Evolutionary conservation across 305 asterid species (phyloP).

Genomic region (Plantago lanceolata): DNA sequence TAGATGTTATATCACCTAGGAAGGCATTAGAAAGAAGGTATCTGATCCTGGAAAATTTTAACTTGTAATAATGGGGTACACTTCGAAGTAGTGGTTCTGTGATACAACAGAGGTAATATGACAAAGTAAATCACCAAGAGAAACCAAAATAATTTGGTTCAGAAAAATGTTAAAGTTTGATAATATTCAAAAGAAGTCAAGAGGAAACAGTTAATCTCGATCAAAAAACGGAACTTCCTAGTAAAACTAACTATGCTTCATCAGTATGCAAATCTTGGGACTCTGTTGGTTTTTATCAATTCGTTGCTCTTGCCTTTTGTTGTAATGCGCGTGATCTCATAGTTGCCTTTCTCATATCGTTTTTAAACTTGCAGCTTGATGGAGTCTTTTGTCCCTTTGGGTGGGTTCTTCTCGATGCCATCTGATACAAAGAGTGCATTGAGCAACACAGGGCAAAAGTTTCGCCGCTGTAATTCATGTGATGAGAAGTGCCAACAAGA

Average conservation of each 20-base stretch:
- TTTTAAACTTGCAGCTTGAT: slow-evolving; percentile 60
- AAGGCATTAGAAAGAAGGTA: slow-evolving; percentile 2
- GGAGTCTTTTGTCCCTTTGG: slow-evolving; percentile 96
- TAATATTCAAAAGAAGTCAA: too few species aligned
- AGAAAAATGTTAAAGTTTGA: neutral
- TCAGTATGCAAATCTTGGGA: neutral
- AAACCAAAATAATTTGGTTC: too few species aligned
- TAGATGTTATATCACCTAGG: neutral
- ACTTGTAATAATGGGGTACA: neutral
- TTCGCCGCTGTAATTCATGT: slow-evolving; percentile 52
- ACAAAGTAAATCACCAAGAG: neutral
- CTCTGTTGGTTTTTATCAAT: neutral
- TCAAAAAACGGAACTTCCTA: neutral
- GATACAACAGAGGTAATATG: neutral
- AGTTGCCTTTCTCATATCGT: slow-evolving; percentile 7
- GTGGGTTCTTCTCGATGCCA: slow-evolving; percentile 83
- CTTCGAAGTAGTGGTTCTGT: slow-evolving; percentile 9
- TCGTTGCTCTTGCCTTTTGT: neutral
- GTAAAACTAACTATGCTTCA: neutral
- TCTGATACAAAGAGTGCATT: slow-evolving; percentile 41
- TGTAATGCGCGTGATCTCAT: slow-evolving; percentile 16
- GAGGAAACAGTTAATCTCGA: too few species aligned
- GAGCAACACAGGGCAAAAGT: slow-evolving; percentile 34
- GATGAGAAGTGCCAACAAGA: slow-evolving; percentile 67
- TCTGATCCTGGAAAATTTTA: slow-evolving; percentile 11